These are phyloP conservation scores for Aspergillus awamori DNA, from an alignment of 2,329 filamentous ascomycete species.

Conservation along the genomic window DNA sequence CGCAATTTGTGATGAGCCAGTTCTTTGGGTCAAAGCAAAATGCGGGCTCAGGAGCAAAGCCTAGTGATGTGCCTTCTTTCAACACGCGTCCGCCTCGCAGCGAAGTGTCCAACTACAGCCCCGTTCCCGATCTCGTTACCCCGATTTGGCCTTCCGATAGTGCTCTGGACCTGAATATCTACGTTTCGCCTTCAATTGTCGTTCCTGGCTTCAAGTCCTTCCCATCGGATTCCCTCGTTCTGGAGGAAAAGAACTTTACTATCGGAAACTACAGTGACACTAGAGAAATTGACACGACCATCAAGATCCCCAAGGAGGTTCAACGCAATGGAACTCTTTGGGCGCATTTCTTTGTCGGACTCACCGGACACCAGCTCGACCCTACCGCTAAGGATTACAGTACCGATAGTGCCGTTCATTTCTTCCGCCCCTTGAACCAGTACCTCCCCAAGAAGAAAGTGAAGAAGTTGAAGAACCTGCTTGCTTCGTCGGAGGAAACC, in stretches of 20 bases:
- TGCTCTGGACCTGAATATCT: slow-evolving; percentile 79
- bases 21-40: slow-evolving; percentile 51
- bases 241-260: slow-evolving; percentile 78
- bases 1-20: slow-evolving; percentile 60
- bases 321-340: slow-evolving; percentile 93
- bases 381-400: slow-evolving; percentile 74
- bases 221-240: slow-evolving; percentile 69
- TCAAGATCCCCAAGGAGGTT: slow-evolving; percentile 75
- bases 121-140: slow-evolving; percentile 69
- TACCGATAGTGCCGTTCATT: slow-evolving; percentile 75
- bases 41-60: slow-evolving; percentile 24
- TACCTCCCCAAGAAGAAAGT: slow-evolving; percentile 90
- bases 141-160: slow-evolving; percentile 86
- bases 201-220: slow-evolving; percentile 66
- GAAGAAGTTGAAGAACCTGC: slow-evolving; percentile 81
- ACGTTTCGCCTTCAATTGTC: slow-evolving; percentile 74
- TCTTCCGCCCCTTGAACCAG: slow-evolving; percentile 81
- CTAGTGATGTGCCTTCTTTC: slow-evolving; percentile 62
- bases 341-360: slow-evolving; percentile 88
- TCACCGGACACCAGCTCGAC: slow-evolving; percentile 75
- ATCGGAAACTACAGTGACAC: slow-evolving; percentile 79
- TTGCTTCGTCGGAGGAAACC: slow-evolving; percentile 59
- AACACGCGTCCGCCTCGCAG: slow-evolving; percentile 61
- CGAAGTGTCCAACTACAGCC: slow-evolving; percentile 45
- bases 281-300: slow-evolving; percentile 73